Evolutionary conservation across 768 basidiomycete species (phyloP), one percentile per base, ranked within the genome.

Genomic region (Serpula lacrymans): DNA sequence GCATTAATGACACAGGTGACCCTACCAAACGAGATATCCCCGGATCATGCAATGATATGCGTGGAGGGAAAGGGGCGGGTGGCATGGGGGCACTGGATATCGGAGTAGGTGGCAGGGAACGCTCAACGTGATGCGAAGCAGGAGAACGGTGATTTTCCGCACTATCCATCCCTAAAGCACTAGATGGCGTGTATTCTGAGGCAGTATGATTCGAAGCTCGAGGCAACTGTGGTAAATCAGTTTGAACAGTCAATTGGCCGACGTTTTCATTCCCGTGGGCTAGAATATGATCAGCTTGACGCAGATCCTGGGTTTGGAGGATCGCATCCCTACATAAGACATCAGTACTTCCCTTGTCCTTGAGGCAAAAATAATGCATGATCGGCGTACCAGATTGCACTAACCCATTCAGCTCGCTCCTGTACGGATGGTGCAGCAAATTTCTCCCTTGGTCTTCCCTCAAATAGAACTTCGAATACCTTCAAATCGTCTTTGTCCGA

Each of bases 351-450:
- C n/a, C n/a, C n/a, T n/a, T n/a, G n/a, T n/a, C n/a, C 36, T 45
- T 8, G 24, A 2, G 10, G 33, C 23, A 26, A 16, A 6, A 8
- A 8, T 39, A 38, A 40, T 16, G 34, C 24, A 35, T 20, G 24
- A 24, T 23, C 9, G 17, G 55, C 69, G 52, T 56, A 85, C 86
- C 86, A 88, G 34, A 88, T 77, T 3, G 80, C 75, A 50, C 80
- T 82, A 36, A 88, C 72, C 86, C 86, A 88, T 7, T 71, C 72
- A 3, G 83, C 84, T 37, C 86, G 68, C 41, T 84, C 82, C 43
- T 73, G 69, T 20, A 77, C 72, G 16, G 78, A 78, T 8, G 64
- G 57, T 2, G 75, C 78, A 0, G 82, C 84, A 55, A 88, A 85
- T 40, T 68, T 75, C 53, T 85, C 80, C 39, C 60, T 65, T 3